Evolutionary conservation across 129 eudicot genomes (phyloP), one percentile per base, ranked within the genome.

Genomic region (Saposhnikovia divaricata): DNA sequence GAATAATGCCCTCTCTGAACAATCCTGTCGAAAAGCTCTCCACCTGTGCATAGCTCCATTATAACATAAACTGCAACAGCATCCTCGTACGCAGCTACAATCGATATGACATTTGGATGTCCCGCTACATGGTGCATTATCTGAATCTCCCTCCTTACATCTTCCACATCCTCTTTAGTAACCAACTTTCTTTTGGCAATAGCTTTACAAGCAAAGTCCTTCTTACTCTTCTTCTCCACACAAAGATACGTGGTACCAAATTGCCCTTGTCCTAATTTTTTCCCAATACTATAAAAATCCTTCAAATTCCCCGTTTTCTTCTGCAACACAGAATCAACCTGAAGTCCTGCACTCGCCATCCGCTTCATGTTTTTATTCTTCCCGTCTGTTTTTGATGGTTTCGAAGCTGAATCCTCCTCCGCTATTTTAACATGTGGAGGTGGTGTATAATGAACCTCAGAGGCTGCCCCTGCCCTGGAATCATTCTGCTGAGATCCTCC

Each of bases 91-190:
- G 96, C 96, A 59, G 85, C 96, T 83, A 90, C 89, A 71, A 91
- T 91, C 1, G 96, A 85, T 53, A 94, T 85, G 37, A 94, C 90
- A 84, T 86, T 86, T 6, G 96, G 85, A 42, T 86, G 68, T 15
- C 97, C 98, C 0, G 90, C 85, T 63, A 94, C 81, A 53, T 94
- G 97, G 84, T 91, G 98, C 97, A 91, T 88, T 63, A 94, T 94
- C 82, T 94, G 92, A 40, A 94, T 86, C 77, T 91, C 98, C 81
- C 97, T 89, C 82, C 97, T 86, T 12, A 91, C 92, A 78, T 90
- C 97, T 6, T 94, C 96, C 71, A 91, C 93, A 46, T 94, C 98
- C 21, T 91, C 97, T 39, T 83, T 81, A 2, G 87, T 88, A 9
- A 85, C 16, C 78, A 91, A 12, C 81, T 90, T 94, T 72, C 96